Percentiles rank a stretch among this genome's conserved stretches.
phyloP scores from a whole-genome alignment of 1,284 basidiomycete genomes.

The Filobasidium uniguttulatum region DNA sequence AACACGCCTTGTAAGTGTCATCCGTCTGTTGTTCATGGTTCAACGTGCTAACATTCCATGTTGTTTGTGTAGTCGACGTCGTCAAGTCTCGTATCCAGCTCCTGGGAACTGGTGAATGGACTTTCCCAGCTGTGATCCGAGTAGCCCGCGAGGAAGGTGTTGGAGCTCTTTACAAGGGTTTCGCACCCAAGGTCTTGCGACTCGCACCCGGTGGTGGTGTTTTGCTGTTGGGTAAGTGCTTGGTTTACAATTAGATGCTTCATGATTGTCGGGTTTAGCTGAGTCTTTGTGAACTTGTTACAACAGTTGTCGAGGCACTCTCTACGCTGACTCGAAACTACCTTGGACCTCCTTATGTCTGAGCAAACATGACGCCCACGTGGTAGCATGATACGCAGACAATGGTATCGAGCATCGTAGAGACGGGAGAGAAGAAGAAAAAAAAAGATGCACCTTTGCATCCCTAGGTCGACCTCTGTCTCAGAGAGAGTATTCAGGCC shows the following conservation, averaged over 20 bases:
- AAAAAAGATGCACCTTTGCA: no score
- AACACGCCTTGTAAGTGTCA: slow-evolving; percentile 39
- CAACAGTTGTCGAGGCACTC: slow-evolving; percentile 33
- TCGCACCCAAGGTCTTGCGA: slow-evolving; percentile 42
- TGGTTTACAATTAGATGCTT: not conserved
- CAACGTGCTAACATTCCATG: slow-evolving; percentile 4
- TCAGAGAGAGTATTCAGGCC: no score
- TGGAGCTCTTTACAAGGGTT: slow-evolving; percentile 70
- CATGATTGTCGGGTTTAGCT: not conserved
- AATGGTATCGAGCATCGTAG: not conserved
- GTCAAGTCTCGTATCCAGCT: slow-evolving; percentile 85
- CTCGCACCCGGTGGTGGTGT: slow-evolving; percentile 93
- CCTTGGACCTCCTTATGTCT: slow-evolving; percentile 31
- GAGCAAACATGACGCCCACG: slow-evolving; percentile 21
- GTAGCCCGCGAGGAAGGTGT: slow-evolving; percentile 84
- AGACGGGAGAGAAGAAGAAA: no score
- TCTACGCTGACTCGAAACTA: slow-evolving; percentile 27
- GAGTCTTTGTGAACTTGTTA: not conserved
- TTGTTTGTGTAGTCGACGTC: slow-evolving; percentile 45
- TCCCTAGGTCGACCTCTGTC: no score
- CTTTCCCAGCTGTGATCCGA: slow-evolving; percentile 46
- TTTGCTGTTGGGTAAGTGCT: slow-evolving; percentile 48
- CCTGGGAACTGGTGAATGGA: slow-evolving; percentile 73
- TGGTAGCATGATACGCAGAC: not conserved
- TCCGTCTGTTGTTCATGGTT: not conserved